Evolutionary conservation across 2,329 filamentous ascomycete genomes (phyloP).

Genomic region (Fusarium haematococcum): DNA sequence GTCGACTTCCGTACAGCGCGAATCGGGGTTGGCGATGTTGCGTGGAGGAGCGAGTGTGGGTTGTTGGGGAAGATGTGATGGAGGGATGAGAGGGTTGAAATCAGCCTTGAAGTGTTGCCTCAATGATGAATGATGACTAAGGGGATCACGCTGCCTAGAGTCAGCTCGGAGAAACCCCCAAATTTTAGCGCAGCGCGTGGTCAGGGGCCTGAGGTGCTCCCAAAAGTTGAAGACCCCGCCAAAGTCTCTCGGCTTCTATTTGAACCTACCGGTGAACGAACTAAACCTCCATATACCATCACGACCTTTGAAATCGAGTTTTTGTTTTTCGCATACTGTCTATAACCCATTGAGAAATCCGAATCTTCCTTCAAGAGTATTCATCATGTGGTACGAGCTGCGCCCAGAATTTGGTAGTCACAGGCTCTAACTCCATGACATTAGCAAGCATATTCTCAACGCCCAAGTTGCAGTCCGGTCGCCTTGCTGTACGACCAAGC

Average conservation of each 20-base stretch:
- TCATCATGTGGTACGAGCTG: slow-evolving; percentile 54
- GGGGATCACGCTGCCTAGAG: slow-evolving; percentile 3
- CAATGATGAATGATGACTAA: slow-evolving; percentile 33
- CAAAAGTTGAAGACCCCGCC: slow-evolving; percentile 30
- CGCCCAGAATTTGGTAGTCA: neutral
- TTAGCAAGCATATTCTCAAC: slow-evolving; percentile 97
- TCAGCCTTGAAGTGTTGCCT: slow-evolving; percentile 18
- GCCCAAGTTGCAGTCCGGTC: slow-evolving; percentile 96
- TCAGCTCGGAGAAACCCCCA: neutral
- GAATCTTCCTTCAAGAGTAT: neutral
- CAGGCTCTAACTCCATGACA: slow-evolving; percentile 13
- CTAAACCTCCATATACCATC: neutral
- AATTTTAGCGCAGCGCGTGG: slow-evolving; percentile 12
- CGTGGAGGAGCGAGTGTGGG: slow-evolving; percentile 2
- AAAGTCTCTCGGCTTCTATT: slow-evolving; percentile 23
- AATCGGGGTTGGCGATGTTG: slow-evolving; percentile 11
- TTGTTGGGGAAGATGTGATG: neutral
- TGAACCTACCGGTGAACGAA: neutral
- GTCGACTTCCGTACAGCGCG: slow-evolving; percentile 26
- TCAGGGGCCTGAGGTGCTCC: slow-evolving; percentile 8
- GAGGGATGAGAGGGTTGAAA: slow-evolving; percentile 2
- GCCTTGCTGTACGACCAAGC: slow-evolving; percentile 81
- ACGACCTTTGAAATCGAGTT: neutral
- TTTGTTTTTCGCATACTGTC: neutral
- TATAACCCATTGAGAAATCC: neutral